phyloP scores from a whole-genome alignment of 1,284 basidiomycete species.

The Rhodotorula sp. region DNA sequence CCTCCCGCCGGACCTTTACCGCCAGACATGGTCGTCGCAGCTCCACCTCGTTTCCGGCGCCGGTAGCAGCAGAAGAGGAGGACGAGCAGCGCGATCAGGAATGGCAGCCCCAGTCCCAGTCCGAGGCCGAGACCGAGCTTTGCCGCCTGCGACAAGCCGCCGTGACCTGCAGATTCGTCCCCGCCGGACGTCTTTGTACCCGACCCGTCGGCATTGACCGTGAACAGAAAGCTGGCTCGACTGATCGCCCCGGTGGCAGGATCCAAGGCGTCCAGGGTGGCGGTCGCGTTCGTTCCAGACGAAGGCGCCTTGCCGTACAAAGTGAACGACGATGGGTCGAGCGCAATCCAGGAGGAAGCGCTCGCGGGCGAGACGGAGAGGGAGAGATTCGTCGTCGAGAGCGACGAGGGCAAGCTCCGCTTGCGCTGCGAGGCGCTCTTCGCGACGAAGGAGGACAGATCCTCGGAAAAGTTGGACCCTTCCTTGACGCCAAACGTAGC shows the following conservation, averaged over 20 bases:
- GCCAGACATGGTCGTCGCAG: neutral
- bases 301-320: slow-evolving; percentile 37
- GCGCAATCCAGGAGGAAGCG: slow-evolving; percentile 34
- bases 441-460: slow-evolving; percentile 36
- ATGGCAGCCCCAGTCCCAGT: slow-evolving; percentile 37
- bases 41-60: neutral
- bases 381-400: slow-evolving; percentile 20
- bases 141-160: slow-evolving; percentile 32
- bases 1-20: neutral
- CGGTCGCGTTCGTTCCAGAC: slow-evolving; percentile 22
- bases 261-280: slow-evolving; percentile 26
- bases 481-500: slow-evolving; percentile 55
- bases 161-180: neutral
- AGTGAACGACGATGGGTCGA: slow-evolving; percentile 25
- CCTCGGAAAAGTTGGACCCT: slow-evolving; percentile 46
- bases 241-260: slow-evolving; percentile 8
- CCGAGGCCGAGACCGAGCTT: slow-evolving; percentile 42
- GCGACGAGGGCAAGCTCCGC: slow-evolving; percentile 1
- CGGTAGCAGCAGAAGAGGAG: slow-evolving; percentile 36
- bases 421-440: neutral
- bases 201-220: slow-evolving; percentile 17
- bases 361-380: slow-evolving; percentile 27
- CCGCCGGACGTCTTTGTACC: slow-evolving; percentile 1
- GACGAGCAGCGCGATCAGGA: slow-evolving; percentile 38
- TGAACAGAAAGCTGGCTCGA: slow-evolving; percentile 26